phyloP scores from a whole-genome alignment of 1,284 basidiomycete genomes.

The Tilletia setariae region DNA sequence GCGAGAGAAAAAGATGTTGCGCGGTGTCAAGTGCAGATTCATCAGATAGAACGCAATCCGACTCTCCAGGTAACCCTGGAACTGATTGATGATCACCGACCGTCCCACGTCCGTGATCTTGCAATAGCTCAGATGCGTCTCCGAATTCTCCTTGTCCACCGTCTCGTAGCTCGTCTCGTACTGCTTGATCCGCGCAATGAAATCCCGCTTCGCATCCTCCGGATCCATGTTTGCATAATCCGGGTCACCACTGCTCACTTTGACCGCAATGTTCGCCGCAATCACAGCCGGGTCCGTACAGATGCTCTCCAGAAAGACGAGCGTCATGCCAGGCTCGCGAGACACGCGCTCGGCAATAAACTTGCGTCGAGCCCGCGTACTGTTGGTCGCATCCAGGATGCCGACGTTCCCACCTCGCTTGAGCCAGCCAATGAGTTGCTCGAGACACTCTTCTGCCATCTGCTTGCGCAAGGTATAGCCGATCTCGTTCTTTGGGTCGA shows the following conservation, averaged over 20 bases:
- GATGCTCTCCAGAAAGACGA: conserved; percentile 90
- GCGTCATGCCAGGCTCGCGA: conserved; percentile 79
- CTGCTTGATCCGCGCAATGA: conserved; percentile 81
- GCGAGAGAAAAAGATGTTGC: conserved; percentile 92
- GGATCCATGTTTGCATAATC: conserved; percentile 88
- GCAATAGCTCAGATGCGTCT: conserved; percentile 63
- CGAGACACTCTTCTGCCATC: conserved; percentile 85
- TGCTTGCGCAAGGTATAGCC: conserved; percentile 75
- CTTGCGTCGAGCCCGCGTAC: conserved; percentile 73
- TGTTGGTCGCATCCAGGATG: conserved; percentile 97
- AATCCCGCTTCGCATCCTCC: conserved; percentile 83
- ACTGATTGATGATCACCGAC: conserved; percentile 45
- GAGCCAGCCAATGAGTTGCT: conserved; percentile 91
- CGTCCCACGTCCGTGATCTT: conserved; percentile 55
- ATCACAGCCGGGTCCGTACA: conserved; percentile 93
- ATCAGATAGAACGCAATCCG: conserved; percentile 95
- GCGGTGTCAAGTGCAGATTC: conserved; percentile 94
- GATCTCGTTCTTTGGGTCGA: conserved; percentile 79
- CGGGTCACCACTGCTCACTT: conserved; percentile 92
- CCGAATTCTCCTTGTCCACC: conserved; percentile 63
- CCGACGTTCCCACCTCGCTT: conserved; percentile 90
- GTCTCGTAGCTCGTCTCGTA: conserved; percentile 97
- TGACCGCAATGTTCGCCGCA: conserved; percentile 90
- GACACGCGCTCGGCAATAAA: conserved; percentile 75
- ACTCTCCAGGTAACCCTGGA: conserved; percentile 81